These are phyloP conservation scores for Fomitopsis palustris DNA, from an alignment of 1,284 basidiomycete species.

Conservation along the genomic window DNA sequence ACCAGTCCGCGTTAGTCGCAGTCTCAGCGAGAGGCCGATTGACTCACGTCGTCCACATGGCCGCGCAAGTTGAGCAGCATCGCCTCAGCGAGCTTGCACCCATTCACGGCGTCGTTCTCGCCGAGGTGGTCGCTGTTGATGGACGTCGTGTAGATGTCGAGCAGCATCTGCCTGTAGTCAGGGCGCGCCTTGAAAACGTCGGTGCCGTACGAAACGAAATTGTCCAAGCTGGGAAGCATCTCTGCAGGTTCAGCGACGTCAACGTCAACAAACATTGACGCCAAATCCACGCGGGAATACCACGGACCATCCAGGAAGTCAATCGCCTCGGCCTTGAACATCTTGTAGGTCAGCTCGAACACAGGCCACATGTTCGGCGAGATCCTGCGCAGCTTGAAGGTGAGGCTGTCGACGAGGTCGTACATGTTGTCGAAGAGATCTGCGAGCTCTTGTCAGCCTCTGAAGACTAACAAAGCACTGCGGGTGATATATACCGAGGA, in stretches of 20 bases:
- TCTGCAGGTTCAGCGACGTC: conserved; percentile 42
- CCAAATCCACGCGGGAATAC: not conserved
- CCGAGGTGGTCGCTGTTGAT: conserved; percentile 75
- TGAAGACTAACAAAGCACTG: not conserved
- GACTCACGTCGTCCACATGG: conserved; percentile 69
- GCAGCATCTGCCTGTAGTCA: conserved; percentile 78
- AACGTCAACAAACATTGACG: not conserved
- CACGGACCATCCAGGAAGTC: conserved; percentile 80
- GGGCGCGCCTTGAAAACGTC: conserved; percentile 70
- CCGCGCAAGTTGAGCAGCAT: conserved; percentile 79
- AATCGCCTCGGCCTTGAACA: conserved; percentile 83
- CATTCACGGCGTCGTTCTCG: conserved; percentile 80
- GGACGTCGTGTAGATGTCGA: conserved; percentile 82
- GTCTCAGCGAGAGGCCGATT: not conserved
- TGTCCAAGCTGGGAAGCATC: conserved; percentile 88
- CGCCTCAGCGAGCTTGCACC: conserved; percentile 84
- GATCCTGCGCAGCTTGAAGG: conserved; percentile 79
- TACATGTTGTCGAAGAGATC: conserved; percentile 90
- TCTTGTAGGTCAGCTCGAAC: conserved; percentile 78
- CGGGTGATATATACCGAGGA: conserved; percentile 47
- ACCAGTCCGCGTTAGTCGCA: not conserved
- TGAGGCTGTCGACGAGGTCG: conserved; percentile 82
- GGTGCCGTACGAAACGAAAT: conserved; percentile 84
- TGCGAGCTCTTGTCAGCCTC: conserved; percentile 22
- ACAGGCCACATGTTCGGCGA: conserved; percentile 85